Evolutionary conservation across 345 rosid genomes (phyloP).

Genomic region (Gossypium turneri): DNA sequence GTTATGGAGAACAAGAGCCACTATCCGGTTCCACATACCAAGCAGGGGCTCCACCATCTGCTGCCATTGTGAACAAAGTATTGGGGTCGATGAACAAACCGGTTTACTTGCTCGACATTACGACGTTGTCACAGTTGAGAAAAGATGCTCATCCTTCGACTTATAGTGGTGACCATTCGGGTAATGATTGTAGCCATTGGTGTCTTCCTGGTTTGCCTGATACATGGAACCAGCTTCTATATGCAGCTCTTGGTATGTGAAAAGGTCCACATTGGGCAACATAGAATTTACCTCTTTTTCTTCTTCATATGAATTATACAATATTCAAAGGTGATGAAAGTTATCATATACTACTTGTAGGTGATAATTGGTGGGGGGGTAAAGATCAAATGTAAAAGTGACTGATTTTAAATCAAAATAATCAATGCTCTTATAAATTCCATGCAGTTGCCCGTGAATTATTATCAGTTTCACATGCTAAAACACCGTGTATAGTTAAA

Average conservation of each 20-base stretch:
- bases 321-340: constrained; percentile 8
- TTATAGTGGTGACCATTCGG: constrained; percentile 43
- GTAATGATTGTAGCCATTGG: constrained; percentile 93
- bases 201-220: constrained; percentile 96
- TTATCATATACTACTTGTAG: constrained; percentile 11
- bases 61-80: constrained; percentile 49
- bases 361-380: background rate
- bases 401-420: constrained; percentile 21
- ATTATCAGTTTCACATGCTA: background rate
- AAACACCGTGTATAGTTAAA: no score
- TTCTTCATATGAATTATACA: constrained; percentile 17
- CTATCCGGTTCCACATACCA: constrained; percentile 70
- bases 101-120: constrained; percentile 75
- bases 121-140: constrained; percentile 76
- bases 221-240: constrained; percentile 92
- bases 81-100: constrained; percentile 50
- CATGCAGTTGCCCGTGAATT: no score
- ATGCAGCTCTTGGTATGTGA: constrained; percentile 69
- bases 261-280: background rate
- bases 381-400: constrained; percentile 35
- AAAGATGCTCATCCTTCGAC: constrained; percentile 91
- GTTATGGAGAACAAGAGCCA: constrained; percentile 61
- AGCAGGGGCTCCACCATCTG: constrained; percentile 64
- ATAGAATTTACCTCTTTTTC: background rate
- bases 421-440: background rate